A percentile compares a stretch with the other conserved stretches of the same genome.
phyloP scores from a whole-genome alignment of 176 grass and related monocot species.

The Eragrostis curvula region DNA sequence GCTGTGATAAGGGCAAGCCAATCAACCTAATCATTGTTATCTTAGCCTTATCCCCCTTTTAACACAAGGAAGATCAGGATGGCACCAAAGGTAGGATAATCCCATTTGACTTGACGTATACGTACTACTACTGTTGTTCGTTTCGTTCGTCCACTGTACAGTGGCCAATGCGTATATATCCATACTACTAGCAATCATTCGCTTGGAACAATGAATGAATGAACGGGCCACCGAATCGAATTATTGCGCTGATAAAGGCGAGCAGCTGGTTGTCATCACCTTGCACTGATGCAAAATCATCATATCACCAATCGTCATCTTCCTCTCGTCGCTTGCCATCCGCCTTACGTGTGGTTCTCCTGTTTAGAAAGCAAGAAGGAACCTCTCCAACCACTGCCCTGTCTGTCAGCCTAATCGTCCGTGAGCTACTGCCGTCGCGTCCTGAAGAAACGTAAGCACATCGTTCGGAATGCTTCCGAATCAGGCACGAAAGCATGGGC shows the following conservation, averaged over 20 bases:
- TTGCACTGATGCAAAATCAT: background rate
- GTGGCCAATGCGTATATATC: no score
- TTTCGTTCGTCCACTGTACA: no score
- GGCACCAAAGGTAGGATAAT: background rate
- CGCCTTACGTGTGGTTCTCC: no score
- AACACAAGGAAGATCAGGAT: background rate
- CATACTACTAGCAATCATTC: slow-evolving; percentile 9
- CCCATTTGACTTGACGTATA: background rate
- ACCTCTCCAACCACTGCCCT: background rate
- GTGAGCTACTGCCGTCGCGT: background rate
- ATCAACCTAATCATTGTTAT: background rate
- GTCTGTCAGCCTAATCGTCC: background rate
- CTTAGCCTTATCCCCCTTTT: background rate
- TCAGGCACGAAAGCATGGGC: no score
- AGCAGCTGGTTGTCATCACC: background rate
- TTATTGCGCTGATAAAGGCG: background rate
- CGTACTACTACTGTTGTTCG: no score
- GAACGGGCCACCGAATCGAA: slow-evolving; percentile 6
- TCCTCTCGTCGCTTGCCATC: background rate
- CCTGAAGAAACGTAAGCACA: background rate
- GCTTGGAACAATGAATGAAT: background rate
- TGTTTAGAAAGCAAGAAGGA: no score
- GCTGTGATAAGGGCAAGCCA: background rate
- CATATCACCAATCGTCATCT: slow-evolving; percentile 1
- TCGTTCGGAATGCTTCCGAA: background rate